Evolutionary conservation across 1,284 basidiomycete genomes (phyloP).

Genomic region (Fomes fomentarius): DNA sequence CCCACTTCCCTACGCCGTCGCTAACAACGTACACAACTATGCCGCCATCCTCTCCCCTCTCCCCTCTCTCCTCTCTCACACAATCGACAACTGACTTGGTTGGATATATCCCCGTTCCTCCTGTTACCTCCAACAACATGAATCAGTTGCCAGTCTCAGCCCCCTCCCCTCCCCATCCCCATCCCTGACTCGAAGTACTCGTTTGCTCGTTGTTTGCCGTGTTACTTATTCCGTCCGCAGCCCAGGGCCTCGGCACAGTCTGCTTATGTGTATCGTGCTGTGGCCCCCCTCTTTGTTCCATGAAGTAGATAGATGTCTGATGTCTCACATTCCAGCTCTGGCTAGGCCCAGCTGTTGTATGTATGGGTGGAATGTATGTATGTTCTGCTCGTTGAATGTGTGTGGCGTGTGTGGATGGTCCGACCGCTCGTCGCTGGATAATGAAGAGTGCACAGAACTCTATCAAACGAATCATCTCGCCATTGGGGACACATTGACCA

Average conservation of each 20-base stretch:
- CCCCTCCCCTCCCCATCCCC: neutral
- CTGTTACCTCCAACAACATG: no score
- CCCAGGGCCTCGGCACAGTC: conserved; percentile 10
- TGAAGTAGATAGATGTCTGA: conserved; percentile 7
- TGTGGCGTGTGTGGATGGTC: no score
- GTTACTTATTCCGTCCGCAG: conserved; percentile 9
- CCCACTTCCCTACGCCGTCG: neutral
- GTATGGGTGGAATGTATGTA: conserved; percentile 19
- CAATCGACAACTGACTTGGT: neutral
- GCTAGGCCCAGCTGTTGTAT: conserved; percentile 12
- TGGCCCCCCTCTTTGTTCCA: neutral
- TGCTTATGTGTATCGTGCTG: conserved; percentile 6
- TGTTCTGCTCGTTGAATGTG: no score
- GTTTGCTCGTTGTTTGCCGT: neutral
- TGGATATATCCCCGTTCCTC: conserved; percentile 9
- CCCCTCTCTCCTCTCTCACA: neutral
- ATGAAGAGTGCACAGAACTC: no score
- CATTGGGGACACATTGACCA: no score
- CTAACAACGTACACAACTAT: neutral
- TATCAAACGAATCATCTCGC: no score
- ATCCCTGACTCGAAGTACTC: neutral
- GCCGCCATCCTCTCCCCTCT: no score
- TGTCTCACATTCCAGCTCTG: neutral
- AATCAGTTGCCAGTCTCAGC: no score
- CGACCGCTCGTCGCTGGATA: no score